phyloP scores from a whole-genome alignment of 768 basidiomycete species.

The Obba rivulosa region DNA sequence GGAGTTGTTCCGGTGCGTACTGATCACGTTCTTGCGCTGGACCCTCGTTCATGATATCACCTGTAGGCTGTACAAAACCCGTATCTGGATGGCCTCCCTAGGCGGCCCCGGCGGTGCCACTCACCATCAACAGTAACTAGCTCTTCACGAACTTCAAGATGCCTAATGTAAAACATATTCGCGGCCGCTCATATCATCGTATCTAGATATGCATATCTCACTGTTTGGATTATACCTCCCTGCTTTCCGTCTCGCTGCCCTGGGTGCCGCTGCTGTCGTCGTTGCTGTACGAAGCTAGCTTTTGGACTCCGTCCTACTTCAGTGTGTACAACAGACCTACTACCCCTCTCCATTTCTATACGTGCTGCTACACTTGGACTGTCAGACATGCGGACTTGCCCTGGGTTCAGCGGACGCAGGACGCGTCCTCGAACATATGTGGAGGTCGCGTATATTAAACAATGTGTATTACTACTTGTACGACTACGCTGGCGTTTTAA shows the following conservation, averaged over 20 bases:
- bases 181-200: neutral
- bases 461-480: neutral
- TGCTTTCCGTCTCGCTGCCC: neutral
- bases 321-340: neutral
- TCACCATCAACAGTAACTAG: neutral
- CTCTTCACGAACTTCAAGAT: neutral
- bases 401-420: neutral
- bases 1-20: conserved; percentile 79
- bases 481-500: neutral
- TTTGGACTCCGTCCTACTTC: neutral
- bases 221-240: conserved; percentile 8
- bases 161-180: neutral
- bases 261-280: neutral
- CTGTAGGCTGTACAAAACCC: conserved; percentile 82
- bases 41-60: neutral
- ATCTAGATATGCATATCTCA: conserved; percentile 6
- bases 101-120: conserved; percentile 37
- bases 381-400: neutral
- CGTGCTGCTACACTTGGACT: neutral
- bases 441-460: neutral
- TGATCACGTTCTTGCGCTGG: conserved; percentile 7
- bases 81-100: conserved; percentile 93
- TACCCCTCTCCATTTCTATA: neutral
- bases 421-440: neutral
- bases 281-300: neutral